Evolutionary conservation across 202 grass and related monocot genomes (phyloP).

Genomic region (Zizania palustris): DNA sequence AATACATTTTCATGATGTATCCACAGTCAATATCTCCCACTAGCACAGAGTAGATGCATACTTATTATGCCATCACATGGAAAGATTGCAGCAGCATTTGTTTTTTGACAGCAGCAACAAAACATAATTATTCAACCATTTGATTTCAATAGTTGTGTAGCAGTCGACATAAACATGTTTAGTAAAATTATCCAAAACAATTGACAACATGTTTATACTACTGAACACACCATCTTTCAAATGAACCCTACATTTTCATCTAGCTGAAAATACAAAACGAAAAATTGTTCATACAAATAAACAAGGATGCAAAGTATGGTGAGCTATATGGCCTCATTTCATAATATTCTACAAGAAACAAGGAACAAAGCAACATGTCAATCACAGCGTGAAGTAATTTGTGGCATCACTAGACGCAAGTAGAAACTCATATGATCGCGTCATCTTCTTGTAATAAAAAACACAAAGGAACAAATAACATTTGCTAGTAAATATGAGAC

Average conservation of each 20-base stretch:
- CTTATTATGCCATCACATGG: conserved; percentile 10
- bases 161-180: background rate
- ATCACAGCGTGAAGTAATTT: conserved; percentile 10
- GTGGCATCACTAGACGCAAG: conserved; percentile 5
- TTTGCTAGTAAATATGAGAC: conserved; percentile 16
- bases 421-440: background rate
- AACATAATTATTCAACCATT: conserved; percentile 5
- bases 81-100: conserved; percentile 13
- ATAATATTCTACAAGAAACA: background rate
- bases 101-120: background rate
- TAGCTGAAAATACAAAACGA: background rate
- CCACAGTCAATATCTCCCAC: conserved; percentile 19
- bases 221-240: background rate
- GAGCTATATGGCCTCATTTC: background rate
- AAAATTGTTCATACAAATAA: background rate
- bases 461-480: background rate
- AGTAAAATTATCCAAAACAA: background rate
- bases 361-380: conserved; percentile 41
- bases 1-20: background rate
- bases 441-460: conserved; percentile 17
- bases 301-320: background rate
- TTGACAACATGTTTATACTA: background rate
- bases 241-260: background rate
- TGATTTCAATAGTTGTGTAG: background rate
- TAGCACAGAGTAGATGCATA: conserved; percentile 30